Base-by-base conservation (phyloP, 164 flowering plant species). In the Liriodendron chinense region DNA sequence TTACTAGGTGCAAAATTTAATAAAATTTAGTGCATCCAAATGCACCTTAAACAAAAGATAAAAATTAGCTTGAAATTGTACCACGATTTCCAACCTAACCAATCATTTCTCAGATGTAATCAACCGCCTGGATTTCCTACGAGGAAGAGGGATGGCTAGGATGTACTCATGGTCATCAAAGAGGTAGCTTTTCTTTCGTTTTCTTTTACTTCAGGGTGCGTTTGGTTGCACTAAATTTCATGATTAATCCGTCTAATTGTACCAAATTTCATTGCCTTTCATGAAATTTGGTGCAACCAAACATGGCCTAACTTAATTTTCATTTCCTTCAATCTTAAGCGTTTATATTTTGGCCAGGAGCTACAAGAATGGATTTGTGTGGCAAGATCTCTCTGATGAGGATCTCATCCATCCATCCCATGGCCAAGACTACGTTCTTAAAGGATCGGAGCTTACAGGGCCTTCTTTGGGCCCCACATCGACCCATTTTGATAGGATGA, bases 161-260 rank as follows among this genome's bases (percentile, higher is more conserved):
- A 72, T 85, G 83, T 94, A 94, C 76, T 89, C 97, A 24, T 94
- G 98, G 98, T 94, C 97, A 56, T 87, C 91, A 1, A 94, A 87
- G 74, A 61, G 90, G 90, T 85, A 79, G 8, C 7, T 34, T 34
- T 34, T 34, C 43, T 34, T 34, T 34, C 7, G 43, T 34, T 34
- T 34, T 34, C 43, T 34, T 34, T 34, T 34, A 34, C 43, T 34
- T 34, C 43, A 34, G 43, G 43, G 43, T 34, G 43, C 43, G 43
- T 34, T 34, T 34, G 43, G 43, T 34, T 34, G 43, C 43, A 34
- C 43, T 34, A 34, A 34, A 34, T 34, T 34, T 34, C 43, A 34
- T 34, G 3, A 34, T 34, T 34, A 34, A 34, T 34, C 43, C 3
- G 43, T 34, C 43, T 34, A 0, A 34, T 34, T 34, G 7, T 34